Evolutionary conservation across 371 early-diverging fungal species (phyloP).

Genomic region (Sporodiniella umbellata): DNA sequence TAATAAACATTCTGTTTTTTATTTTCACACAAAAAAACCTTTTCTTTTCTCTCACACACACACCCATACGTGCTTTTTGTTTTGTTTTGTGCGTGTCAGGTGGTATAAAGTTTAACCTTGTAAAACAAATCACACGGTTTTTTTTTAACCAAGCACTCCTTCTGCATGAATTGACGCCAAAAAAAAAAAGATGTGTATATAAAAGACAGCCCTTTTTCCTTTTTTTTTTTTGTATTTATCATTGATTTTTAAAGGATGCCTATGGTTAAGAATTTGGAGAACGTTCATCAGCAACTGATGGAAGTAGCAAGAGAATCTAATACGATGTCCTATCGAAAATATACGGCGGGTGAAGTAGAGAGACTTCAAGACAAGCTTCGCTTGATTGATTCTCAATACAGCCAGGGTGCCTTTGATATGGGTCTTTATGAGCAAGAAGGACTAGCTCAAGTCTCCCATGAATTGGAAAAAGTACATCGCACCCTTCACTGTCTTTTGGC

Average conservation of each 20-base stretch:
- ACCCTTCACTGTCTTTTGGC: constrained; percentile 27
- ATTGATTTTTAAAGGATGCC: too few species aligned
- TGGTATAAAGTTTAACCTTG: too few species aligned
- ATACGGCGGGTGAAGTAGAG: constrained; percentile 30
- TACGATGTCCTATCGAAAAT: constrained; percentile 22
- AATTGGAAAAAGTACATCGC: constrained; percentile 29
- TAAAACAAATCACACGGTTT: background rate
- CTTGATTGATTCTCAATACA: constrained; percentile 18
- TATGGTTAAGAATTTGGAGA: constrained; percentile 28
- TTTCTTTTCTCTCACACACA: too few species aligned
- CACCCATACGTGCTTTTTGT: too few species aligned
- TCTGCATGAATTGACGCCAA: background rate
- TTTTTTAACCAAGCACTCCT: background rate
- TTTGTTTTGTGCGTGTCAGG: too few species aligned
- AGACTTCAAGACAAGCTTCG: constrained; percentile 31
- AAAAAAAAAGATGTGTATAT: background rate
- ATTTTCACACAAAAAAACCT: background rate
- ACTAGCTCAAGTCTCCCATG: constrained; percentile 35
- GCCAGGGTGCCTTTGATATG: constrained; percentile 15
- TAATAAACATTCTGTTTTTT: background rate
- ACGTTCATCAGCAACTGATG: constrained; percentile 38
- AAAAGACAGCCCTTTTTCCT: background rate
- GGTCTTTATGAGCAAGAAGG: constrained; percentile 42
- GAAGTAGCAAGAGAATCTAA: constrained; percentile 38
- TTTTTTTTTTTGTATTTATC: background rate